phyloP scores from a whole-genome alignment of 768 basidiomycete genomes.

The Lactarius hengduanensis region DNA sequence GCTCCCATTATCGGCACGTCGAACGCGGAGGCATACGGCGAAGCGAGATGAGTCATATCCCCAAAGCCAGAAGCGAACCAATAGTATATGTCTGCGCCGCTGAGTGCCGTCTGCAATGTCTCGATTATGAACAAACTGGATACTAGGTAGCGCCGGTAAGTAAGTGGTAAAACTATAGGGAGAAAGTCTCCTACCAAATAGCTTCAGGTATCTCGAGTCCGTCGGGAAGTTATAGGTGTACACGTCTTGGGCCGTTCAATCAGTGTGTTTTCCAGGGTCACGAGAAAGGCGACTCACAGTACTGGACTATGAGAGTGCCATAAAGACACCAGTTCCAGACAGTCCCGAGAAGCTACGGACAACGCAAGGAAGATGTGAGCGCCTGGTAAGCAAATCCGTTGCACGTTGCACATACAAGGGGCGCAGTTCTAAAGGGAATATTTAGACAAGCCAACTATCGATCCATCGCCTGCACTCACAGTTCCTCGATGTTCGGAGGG shows the following conservation, averaged over 20 bases:
- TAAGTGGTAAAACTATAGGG: not conserved
- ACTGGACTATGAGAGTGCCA: slow-evolving; percentile 33
- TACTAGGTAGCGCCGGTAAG: slow-evolving; percentile 24
- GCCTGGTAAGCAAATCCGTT: not conserved
- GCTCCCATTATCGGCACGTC: slow-evolving; percentile 12
- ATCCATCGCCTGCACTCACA: not conserved
- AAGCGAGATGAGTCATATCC: slow-evolving; percentile 29
- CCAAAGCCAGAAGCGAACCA: slow-evolving; percentile 36
- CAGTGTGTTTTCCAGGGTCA: not conserved
- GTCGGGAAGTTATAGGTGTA: slow-evolving; percentile 14
- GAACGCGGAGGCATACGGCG: slow-evolving; percentile 28
- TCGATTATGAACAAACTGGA: slow-evolving; percentile 32
- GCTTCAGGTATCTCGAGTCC: slow-evolving; percentile 4
- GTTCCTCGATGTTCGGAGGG: not conserved
- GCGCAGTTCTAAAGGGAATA: not conserved
- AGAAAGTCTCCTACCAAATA: not conserved
- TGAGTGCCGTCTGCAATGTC: slow-evolving; percentile 32
- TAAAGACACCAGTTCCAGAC: slow-evolving; percentile 33
- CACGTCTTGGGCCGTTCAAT: slow-evolving; percentile 12
- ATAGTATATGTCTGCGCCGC: slow-evolving; percentile 33
- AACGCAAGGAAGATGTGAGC: not conserved
- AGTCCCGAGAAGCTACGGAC: slow-evolving; percentile 4
- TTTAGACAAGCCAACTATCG: not conserved
- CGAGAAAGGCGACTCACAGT: slow-evolving; percentile 30
- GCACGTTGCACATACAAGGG: not conserved